These are phyloP conservation scores for Eucalyptus microcorys DNA, from an alignment of 345 rosid genomes.

Conservation along the genomic window DNA sequence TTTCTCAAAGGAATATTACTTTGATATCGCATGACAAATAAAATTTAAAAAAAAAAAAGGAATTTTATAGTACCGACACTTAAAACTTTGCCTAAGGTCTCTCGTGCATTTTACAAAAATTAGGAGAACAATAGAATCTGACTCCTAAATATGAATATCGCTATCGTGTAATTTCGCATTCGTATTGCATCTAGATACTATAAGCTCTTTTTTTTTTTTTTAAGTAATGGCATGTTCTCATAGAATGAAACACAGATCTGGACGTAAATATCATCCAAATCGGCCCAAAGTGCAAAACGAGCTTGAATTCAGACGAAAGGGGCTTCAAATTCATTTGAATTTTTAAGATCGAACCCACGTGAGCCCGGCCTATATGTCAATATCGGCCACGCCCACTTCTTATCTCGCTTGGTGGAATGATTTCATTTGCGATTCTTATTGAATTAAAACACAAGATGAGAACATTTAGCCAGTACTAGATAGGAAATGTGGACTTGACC, in stretches of 20 bases:
- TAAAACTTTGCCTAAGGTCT: neutral
- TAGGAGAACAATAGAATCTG: neutral
- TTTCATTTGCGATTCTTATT: neutral
- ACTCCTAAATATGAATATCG: neutral
- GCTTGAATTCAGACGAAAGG: neutral
- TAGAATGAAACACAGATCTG: neutral
- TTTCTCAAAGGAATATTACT: neutral
- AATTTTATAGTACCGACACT: neutral
- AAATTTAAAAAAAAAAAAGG: neutral
- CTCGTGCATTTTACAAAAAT: neutral
- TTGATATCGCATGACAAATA: neutral
- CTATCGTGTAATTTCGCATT: neutral
- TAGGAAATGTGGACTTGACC: neutral
- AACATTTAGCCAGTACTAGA: neutral
- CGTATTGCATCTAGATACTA: neutral
- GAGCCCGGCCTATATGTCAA: neutral
- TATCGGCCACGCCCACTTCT: neutral
- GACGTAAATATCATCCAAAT: neutral
- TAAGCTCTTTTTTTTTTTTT: neutral
- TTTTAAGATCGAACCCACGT: neutral
- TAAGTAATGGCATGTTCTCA: neutral
- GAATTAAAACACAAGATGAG: neutral
- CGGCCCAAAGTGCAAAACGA: neutral
- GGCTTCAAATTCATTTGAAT: neutral
- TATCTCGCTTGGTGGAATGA: neutral